phyloP scores from a whole-genome alignment of 176 grass and related monocot species.

The Oryza nivara region DNA sequence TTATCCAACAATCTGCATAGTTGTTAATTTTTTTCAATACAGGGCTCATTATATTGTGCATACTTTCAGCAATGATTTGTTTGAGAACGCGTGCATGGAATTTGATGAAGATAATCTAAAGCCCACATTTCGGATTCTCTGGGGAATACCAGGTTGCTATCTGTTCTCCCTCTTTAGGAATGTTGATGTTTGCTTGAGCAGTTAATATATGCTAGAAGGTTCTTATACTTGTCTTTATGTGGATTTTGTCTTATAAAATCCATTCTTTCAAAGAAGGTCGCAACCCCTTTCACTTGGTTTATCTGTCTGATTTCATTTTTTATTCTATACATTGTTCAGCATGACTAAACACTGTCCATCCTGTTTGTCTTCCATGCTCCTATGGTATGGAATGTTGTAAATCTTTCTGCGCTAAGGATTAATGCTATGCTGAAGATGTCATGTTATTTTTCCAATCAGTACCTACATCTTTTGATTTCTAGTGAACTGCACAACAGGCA shows the following conservation, averaged over 20 bases:
- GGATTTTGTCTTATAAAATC: not conserved
- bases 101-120: slow-evolving; percentile 82
- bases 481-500: not conserved
- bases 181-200: slow-evolving; percentile 25
- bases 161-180: not conserved
- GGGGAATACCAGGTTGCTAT: slow-evolving; percentile 78
- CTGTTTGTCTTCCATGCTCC: not conserved
- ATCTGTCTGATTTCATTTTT: not conserved
- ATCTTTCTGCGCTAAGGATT: not conserved
- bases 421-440: not conserved
- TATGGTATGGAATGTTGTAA: not conserved
- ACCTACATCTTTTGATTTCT: not conserved
- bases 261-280: slow-evolving; percentile 11
- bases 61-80: slow-evolving; percentile 62
- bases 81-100: slow-evolving; percentile 86
- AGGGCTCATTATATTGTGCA: slow-evolving; percentile 25
- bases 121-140: slow-evolving; percentile 83
- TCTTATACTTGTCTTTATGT: slow-evolving; percentile 3
- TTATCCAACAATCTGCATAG: slow-evolving; percentile 10
- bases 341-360: slow-evolving; percentile 5
- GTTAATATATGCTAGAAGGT: slow-evolving; percentile 9
- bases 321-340: not conserved
- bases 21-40: slow-evolving; percentile 12
- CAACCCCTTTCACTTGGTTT: not conserved
- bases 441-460: slow-evolving; percentile 1